A percentile compares a stretch with the other conserved stretches of the same genome.
Evolutionary conservation across 2,329 filamentous ascomycete genomes (phyloP).

Genomic region (Aspergillus eucalypticola): DNA sequence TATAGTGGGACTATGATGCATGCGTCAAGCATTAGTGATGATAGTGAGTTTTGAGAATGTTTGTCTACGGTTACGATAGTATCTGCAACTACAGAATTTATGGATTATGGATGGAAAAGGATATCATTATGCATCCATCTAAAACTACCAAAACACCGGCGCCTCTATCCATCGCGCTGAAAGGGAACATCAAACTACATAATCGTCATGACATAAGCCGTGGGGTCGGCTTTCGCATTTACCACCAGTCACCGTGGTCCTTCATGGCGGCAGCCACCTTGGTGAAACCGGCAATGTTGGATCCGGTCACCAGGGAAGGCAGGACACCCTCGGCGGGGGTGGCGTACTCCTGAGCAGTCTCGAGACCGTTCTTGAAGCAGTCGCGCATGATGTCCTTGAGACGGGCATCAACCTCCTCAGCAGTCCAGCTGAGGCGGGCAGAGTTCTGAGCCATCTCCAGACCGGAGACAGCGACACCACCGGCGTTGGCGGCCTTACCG

Average conservation of each 20-base stretch:
- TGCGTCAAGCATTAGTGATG: background rate
- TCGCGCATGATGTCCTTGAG: constrained; percentile 94
- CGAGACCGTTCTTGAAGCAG: constrained; percentile 84
- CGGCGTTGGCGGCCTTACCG: constrained; percentile 95
- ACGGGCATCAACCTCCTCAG: constrained; percentile 86
- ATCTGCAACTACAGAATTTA: too few species aligned
- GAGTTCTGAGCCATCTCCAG: constrained; percentile 99
- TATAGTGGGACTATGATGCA: background rate
- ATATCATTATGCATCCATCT: background rate
- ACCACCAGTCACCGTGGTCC: constrained; percentile 95
- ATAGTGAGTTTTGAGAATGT: too few species aligned
- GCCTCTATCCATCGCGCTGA: constrained; percentile 35
- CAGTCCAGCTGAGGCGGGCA: constrained; percentile 77
- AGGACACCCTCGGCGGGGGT: constrained; percentile 76
- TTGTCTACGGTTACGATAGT: too few species aligned
- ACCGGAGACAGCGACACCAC: constrained; percentile 94
- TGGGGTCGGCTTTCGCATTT: constrained; percentile 18
- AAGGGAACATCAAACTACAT: constrained; percentile 20
- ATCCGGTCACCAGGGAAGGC: constrained; percentile 86
- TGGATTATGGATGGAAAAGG: background rate
- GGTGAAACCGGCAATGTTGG: constrained; percentile 96
- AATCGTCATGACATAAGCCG: constrained; percentile 19
- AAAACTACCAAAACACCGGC: constrained; percentile 23
- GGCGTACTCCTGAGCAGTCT: constrained; percentile 88
- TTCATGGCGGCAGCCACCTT: constrained; percentile 95